Evolutionary conservation across 2,329 filamentous ascomycete species (phyloP).

Genomic region (Didymella pinodella): DNA sequence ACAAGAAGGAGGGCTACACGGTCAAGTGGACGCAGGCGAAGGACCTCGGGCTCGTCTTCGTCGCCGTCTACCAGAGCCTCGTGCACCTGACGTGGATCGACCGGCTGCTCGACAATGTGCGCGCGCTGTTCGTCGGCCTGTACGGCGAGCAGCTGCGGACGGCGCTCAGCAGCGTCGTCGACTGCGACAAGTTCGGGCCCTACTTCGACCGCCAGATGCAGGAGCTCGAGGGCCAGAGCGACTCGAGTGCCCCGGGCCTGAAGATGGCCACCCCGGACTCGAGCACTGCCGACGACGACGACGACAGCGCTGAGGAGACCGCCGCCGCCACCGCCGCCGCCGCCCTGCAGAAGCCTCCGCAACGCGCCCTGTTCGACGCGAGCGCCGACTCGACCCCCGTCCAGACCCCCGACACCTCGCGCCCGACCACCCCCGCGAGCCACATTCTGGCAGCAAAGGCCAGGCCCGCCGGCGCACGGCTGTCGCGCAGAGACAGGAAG

Average conservation of each 20-base stretch:
- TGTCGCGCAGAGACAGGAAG: slow-evolving; percentile 82
- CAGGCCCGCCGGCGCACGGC: slow-evolving; percentile 73
- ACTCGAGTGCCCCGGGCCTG: slow-evolving; percentile 44
- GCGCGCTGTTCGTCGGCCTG: slow-evolving; percentile 86
- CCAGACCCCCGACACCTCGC: slow-evolving; percentile 76
- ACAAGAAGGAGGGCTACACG: slow-evolving; percentile 91
- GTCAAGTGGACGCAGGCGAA: slow-evolving; percentile 93
- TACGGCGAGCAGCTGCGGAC: slow-evolving; percentile 89
- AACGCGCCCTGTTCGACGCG: slow-evolving; percentile 50
- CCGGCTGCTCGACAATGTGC: slow-evolving; percentile 93
- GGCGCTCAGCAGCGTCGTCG: slow-evolving; percentile 76
- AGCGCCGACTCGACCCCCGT: slow-evolving; percentile 75
- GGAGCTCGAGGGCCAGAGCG: slow-evolving; percentile 73
- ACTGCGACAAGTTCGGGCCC: slow-evolving; percentile 80
- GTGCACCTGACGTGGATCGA: slow-evolving; percentile 97
- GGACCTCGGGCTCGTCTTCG: slow-evolving; percentile 93
- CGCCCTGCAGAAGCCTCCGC: slow-evolving; percentile 56
- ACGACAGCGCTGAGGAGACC: slow-evolving; percentile 58
- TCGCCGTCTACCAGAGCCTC: slow-evolving; percentile 95
- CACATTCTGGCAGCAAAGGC: slow-evolving; percentile 76
- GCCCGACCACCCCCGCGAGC: slow-evolving; percentile 76
- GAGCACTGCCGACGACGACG: slow-evolving; percentile 53
- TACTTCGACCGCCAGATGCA: slow-evolving; percentile 94
- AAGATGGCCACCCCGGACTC: slow-evolving; percentile 60
- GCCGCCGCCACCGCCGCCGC: slow-evolving; percentile 56